Percentiles rank a stretch among this genome's conserved stretches.
These are phyloP conservation scores for Tetrapyrgos nigripes DNA, from an alignment of 1,284 basidiomycete species.

Conservation along the genomic window DNA sequence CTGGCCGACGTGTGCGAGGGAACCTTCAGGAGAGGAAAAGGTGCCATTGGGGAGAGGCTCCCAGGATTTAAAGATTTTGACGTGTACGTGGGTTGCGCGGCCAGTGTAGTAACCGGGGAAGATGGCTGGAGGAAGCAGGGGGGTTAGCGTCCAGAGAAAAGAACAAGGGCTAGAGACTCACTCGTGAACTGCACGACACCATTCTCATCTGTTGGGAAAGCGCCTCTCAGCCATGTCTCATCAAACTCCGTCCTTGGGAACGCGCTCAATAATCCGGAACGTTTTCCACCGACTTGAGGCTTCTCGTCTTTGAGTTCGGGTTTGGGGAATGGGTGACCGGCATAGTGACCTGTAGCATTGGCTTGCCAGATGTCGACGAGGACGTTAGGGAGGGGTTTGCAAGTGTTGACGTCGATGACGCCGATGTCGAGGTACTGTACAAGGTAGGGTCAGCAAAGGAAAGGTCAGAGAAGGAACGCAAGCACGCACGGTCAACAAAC, in stretches of 20 bases:
- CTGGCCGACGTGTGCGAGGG: constrained; percentile 63
- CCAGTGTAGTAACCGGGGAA: constrained; percentile 73
- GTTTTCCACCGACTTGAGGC: constrained; percentile 51
- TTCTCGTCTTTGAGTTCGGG: constrained; percentile 47
- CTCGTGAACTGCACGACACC: constrained; percentile 71
- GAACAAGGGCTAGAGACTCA: constrained; percentile 29
- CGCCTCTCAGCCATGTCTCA: constrained; percentile 68
- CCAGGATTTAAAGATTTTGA: constrained; percentile 54
- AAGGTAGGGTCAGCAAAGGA: neutral
- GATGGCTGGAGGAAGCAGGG: constrained; percentile 46
- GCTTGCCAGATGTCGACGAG: constrained; percentile 78
- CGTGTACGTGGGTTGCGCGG: constrained; percentile 58
- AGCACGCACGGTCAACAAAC: constrained; percentile 46
- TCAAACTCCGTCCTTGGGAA: constrained; percentile 47
- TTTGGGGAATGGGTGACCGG: constrained; percentile 52
- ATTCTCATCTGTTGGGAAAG: constrained; percentile 69
- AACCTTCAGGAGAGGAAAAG: too few relatives aligned
- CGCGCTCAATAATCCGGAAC: constrained; percentile 45
- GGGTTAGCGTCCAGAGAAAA: neutral
- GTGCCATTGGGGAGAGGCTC: constrained; percentile 47
- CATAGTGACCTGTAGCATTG: constrained; percentile 59
- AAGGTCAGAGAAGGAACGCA: neutral
- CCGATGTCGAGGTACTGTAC: constrained; percentile 65
- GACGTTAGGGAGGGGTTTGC: constrained; percentile 69
- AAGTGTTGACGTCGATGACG: constrained; percentile 77